Conservation (phyloP, 129 eudicot species). For the Dittrichia graveolens region DNA sequence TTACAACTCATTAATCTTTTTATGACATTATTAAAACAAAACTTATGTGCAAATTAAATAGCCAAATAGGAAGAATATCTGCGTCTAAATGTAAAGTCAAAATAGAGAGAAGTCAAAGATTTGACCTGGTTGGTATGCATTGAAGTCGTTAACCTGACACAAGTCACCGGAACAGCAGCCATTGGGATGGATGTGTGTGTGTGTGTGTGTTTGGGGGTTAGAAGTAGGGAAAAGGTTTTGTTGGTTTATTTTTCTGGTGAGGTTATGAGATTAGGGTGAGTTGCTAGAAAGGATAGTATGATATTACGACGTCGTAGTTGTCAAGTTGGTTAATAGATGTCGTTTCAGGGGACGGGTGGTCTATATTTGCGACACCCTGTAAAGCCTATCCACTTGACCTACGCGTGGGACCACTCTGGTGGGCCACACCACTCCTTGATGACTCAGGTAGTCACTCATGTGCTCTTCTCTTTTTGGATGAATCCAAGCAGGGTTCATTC, state of each 20-base stretch:
- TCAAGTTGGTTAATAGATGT: conserved; percentile 23
- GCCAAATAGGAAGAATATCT: background rate
- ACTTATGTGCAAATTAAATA: background rate
- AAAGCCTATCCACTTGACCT: conserved; percentile 31
- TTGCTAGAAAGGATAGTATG: conserved; percentile 1
- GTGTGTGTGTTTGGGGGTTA: no score
- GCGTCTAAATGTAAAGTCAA: background rate
- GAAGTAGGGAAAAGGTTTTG: no score
- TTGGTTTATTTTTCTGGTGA: background rate
- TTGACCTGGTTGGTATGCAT: conserved; percentile 45
- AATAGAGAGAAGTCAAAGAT: conserved; percentile 13
- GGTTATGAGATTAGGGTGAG: conserved; percentile 11
- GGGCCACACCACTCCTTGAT: background rate
- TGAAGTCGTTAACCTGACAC: conserved; percentile 44
- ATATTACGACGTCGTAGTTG: conserved; percentile 9
- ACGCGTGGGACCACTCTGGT: conserved; percentile 26
- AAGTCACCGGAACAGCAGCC: conserved; percentile 57
- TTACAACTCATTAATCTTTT: no score
- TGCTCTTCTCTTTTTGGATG: background rate
- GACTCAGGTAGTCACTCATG: conserved; percentile 1
- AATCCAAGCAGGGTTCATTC: no score
- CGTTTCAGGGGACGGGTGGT: conserved; percentile 26
- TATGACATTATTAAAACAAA: no score
- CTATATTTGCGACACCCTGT: conserved; percentile 16
- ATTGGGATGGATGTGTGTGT: conserved; percentile 17